These are phyloP conservation scores for Phytophthora sansomeana DNA, from an alignment of 352 stramenopile genomes.

Conservation along the genomic window DNA sequence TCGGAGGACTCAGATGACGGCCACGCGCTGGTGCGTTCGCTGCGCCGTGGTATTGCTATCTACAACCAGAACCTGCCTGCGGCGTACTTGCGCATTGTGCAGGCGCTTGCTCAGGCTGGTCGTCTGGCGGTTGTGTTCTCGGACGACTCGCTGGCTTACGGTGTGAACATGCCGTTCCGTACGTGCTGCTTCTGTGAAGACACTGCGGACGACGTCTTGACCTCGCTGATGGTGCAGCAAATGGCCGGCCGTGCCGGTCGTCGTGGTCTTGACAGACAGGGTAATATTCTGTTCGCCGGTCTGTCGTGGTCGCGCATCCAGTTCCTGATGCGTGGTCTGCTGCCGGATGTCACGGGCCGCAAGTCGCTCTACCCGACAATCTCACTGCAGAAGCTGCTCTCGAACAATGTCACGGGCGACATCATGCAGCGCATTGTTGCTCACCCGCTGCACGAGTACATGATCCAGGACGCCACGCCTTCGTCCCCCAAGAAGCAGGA, in stretches of 20 bases:
- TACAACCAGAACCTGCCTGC: slow-evolving; percentile 98
- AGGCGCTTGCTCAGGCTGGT: slow-evolving; percentile 96
- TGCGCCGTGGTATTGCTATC: slow-evolving; percentile 97
- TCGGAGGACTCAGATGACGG: slow-evolving; percentile 86
- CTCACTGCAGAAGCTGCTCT: slow-evolving; percentile 92
- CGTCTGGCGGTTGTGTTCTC: slow-evolving; percentile 98
- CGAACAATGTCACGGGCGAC: slow-evolving; percentile 90
- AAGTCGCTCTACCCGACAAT: slow-evolving; percentile 94
- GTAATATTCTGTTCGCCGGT: slow-evolving; percentile 97
- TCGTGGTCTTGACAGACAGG: slow-evolving; percentile 97
- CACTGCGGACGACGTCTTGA: slow-evolving; percentile 93
- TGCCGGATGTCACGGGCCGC: slow-evolving; percentile 94
- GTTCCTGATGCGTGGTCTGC: slow-evolving; percentile 96
- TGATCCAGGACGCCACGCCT: slow-evolving; percentile 45
- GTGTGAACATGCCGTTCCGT: slow-evolving; percentile 99
- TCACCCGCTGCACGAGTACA: slow-evolving; percentile 86
- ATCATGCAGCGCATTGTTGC: slow-evolving; percentile 90
- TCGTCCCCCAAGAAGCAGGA: slow-evolving; percentile 51
- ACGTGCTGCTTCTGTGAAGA: slow-evolving; percentile 99
- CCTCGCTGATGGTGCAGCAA: slow-evolving; percentile 98
- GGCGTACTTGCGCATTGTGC: slow-evolving; percentile 96
- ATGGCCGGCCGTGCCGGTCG: slow-evolving; percentile 98
- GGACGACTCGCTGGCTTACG: slow-evolving; percentile 98
- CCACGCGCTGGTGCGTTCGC: slow-evolving; percentile 83
- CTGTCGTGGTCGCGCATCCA: slow-evolving; percentile 96